Percentiles rank a stretch among this genome's conserved stretches.
phyloP scores from a whole-genome alignment of 2,329 filamentous ascomycete species.

The Lithohypha guttulata region DNA sequence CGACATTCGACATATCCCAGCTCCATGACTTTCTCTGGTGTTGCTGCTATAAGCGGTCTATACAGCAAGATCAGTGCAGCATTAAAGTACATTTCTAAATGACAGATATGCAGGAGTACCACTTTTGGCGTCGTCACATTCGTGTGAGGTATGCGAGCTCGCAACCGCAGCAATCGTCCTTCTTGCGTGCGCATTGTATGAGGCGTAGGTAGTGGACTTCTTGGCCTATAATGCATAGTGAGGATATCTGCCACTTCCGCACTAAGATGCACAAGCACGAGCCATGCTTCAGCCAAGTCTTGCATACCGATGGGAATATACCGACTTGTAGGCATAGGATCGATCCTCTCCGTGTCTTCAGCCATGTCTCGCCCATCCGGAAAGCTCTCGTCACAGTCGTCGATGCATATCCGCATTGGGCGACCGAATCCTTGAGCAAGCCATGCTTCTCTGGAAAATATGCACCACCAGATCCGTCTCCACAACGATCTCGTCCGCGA shows the following conservation, averaged over 20 bases:
- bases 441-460: slow-evolving; percentile 33
- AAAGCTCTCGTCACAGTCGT: slow-evolving; percentile 29
- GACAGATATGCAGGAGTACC: slow-evolving; percentile 20
- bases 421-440: slow-evolving; percentile 31
- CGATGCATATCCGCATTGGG: slow-evolving; percentile 30
- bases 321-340: slow-evolving; percentile 7
- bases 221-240: slow-evolving; percentile 22
- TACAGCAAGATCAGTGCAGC: slow-evolving; percentile 25
- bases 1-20: slow-evolving; percentile 19
- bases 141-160: not conserved
- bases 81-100: slow-evolving; percentile 26
- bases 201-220: slow-evolving; percentile 10
- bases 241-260: slow-evolving; percentile 22
- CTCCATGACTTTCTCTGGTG: slow-evolving; percentile 16
- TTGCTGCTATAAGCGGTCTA: slow-evolving; percentile 21
- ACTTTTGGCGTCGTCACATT: not conserved
- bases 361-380: slow-evolving; percentile 24
- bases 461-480: slow-evolving; percentile 34
- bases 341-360: slow-evolving; percentile 19
- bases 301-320: slow-evolving; percentile 21
- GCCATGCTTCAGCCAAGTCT: slow-evolving; percentile 12
- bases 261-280: slow-evolving; percentile 24
- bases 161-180: slow-evolving; percentile 10
- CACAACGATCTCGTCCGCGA: slow-evolving; percentile 24
- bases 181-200: not conserved